Percentiles rank a stretch among this genome's conserved stretches.
Conservation (phyloP, 768 basidiomycete species). For the Kwoniella sp. region DNA sequence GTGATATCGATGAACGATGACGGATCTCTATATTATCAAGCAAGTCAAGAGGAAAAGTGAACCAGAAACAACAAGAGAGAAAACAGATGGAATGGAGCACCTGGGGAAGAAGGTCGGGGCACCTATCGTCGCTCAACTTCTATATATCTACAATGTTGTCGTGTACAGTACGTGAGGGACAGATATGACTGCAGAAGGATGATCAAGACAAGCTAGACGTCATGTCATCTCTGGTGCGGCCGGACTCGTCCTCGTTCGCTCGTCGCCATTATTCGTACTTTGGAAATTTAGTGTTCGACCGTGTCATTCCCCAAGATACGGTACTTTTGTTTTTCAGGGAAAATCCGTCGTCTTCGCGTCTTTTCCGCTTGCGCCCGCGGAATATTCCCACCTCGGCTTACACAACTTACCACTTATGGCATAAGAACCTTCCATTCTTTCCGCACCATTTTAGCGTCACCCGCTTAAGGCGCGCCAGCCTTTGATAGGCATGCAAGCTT, state of each 20-base stretch:
- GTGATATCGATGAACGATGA: too few relatives aligned
- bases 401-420: too few relatives aligned
- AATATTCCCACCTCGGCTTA: background rate
- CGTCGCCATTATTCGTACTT: too few relatives aligned
- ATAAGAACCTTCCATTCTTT: background rate
- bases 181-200: background rate
- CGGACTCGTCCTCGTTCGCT: background rate
- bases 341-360: background rate
- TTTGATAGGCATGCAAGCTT: background rate
- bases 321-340: background rate
- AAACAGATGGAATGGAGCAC: background rate
- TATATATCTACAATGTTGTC: constrained; percentile 1
- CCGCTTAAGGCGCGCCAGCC: too few relatives aligned
- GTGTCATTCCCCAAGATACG: background rate
- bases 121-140: background rate
- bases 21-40: too few relatives aligned
- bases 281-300: background rate
- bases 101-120: background rate
- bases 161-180: background rate
- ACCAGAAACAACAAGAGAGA: background rate
- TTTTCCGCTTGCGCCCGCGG: constrained; percentile 1
- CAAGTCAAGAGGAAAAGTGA: background rate
- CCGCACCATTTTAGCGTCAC: background rate
- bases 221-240: background rate
- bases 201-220: too few relatives aligned